Percentiles rank a stretch among this genome's conserved stretches.
These are phyloP conservation scores for Talaromyces liani DNA, from an alignment of 495 filamentous ascomycete species.

Conservation along the genomic window DNA sequence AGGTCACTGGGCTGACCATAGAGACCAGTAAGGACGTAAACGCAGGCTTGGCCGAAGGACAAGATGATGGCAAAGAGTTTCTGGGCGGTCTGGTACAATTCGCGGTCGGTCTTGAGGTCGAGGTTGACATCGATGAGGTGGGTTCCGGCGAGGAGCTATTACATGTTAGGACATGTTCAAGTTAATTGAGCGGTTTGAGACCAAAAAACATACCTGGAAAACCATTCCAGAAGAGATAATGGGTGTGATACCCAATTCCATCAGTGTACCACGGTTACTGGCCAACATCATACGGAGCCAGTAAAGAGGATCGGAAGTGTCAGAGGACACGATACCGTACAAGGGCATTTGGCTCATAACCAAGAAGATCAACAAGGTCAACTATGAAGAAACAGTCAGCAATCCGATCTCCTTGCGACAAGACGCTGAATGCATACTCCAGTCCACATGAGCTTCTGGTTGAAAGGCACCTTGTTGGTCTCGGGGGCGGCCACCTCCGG, in stretches of 20 bases:
- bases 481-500: conserved; percentile 98
- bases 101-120: conserved; percentile 98
- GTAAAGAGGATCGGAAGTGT: conserved; percentile 96
- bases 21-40: conserved; percentile 95
- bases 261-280: conserved; percentile 96
- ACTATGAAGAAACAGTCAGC: conserved; percentile 40
- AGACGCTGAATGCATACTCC: conserved; percentile 44
- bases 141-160: conserved; percentile 86
- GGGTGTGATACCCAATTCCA: conserved; percentile 98
- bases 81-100: conserved; percentile 98
- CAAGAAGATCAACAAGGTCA: conserved; percentile 96
- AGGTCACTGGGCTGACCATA: conserved; percentile 95
- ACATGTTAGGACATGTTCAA: neutral
- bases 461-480: conserved; percentile 84
- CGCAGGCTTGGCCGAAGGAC: conserved; percentile 92
- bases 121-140: conserved; percentile 99
- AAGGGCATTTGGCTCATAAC: conserved; percentile 99
- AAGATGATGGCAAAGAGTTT: conserved; percentile 99
- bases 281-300: conserved; percentile 99
- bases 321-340: conserved; percentile 92
- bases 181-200: neutral
- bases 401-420: neutral
- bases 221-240: conserved; percentile 99
- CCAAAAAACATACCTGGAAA: conserved; percentile 63
- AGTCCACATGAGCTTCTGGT: conserved; percentile 99